A percentile compares a stretch with the other conserved stretches of the same genome.
Evolutionary conservation across 192 early-diverging fungal species (phyloP).

Genomic region (Kappamyces sp.): DNA sequence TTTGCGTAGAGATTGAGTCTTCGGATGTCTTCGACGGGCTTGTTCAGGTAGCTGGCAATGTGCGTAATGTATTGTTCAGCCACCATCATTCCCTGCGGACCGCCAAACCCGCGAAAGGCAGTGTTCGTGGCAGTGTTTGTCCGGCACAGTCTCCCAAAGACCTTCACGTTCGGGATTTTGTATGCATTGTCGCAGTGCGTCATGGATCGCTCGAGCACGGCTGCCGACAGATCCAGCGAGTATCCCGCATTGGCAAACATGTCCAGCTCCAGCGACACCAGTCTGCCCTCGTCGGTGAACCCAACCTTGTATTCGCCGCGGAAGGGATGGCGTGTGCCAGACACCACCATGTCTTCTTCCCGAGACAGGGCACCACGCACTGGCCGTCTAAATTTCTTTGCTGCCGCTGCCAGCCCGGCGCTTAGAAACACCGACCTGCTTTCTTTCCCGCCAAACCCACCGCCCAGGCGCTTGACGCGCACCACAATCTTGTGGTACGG

Average conservation of each 20-base stretch:
- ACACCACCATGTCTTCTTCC: slow-evolving; percentile 73
- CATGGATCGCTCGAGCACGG: slow-evolving; percentile 69
- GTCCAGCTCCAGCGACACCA: slow-evolving; percentile 56
- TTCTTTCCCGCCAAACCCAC: slow-evolving; percentile 75
- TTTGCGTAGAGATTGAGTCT: slow-evolving; percentile 63
- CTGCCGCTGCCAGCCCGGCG: slow-evolving; percentile 61
- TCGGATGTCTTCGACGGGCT: slow-evolving; percentile 56
- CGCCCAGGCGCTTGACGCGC: slow-evolving; percentile 79
- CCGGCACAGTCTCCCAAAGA: slow-evolving; percentile 65
- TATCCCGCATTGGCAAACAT: slow-evolving; percentile 35
- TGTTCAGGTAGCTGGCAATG: slow-evolving; percentile 63
- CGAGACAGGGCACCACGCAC: slow-evolving; percentile 75
- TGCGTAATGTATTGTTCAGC: slow-evolving; percentile 72
- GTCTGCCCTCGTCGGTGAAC: slow-evolving; percentile 56
- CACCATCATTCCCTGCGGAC: slow-evolving; percentile 78
- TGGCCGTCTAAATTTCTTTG: slow-evolving; percentile 56
- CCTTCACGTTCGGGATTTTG: slow-evolving; percentile 61
- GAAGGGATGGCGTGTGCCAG: slow-evolving; percentile 69
- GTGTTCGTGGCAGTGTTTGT: slow-evolving; percentile 84
- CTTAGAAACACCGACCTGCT: slow-evolving; percentile 57
- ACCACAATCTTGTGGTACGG: slow-evolving; percentile 62
- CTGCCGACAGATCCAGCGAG: slow-evolving; percentile 35
- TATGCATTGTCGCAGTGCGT: slow-evolving; percentile 77
- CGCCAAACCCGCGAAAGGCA: slow-evolving; percentile 81
- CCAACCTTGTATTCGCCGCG: slow-evolving; percentile 71